phyloP scores from a whole-genome alignment of 2,329 filamentous ascomycete species.

The Colletotrichum sp. region DNA sequence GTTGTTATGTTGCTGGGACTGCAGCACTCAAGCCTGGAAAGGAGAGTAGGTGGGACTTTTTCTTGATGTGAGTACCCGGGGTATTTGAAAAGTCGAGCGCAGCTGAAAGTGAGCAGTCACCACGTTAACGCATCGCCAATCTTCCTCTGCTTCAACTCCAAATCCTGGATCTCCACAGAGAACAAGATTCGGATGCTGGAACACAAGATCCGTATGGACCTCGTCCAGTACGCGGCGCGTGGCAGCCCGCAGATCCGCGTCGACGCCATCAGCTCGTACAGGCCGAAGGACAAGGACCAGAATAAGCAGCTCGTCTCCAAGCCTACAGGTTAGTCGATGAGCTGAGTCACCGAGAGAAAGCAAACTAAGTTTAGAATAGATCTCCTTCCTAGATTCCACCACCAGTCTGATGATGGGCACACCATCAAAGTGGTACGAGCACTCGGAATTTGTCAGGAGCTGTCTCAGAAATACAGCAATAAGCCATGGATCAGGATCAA shows the following conservation, averaged over 20 bases:
- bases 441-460: conserved; percentile 65
- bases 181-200: conserved; percentile 76
- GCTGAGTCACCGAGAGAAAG: too few relatives aligned
- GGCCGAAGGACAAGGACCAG: conserved; percentile 45
- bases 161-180: conserved; percentile 62
- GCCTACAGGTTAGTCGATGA: conserved; percentile 51
- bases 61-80: conserved; percentile 55
- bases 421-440: conserved; percentile 76
- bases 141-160: conserved; percentile 70
- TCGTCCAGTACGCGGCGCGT: conserved; percentile 76
- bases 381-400: conserved; percentile 51
- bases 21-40: conserved; percentile 70
- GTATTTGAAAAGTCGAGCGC: background rate
- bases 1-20: conserved; percentile 51
- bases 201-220: conserved; percentile 79
- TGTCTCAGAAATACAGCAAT: conserved; percentile 49
- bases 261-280: conserved; percentile 65
- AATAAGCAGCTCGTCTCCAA: conserved; percentile 45
- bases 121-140: conserved; percentile 74
- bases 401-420: conserved; percentile 77
- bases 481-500: conserved; percentile 57
- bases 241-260: conserved; percentile 64
- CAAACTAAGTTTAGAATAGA: too few relatives aligned
- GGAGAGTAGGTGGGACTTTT: conserved; percentile 81
- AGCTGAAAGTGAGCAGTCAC: conserved; percentile 61